Evolutionary conservation across 1,284 basidiomycete species (phyloP).

Genomic region (Kalmanozyma brasiliensis): DNA sequence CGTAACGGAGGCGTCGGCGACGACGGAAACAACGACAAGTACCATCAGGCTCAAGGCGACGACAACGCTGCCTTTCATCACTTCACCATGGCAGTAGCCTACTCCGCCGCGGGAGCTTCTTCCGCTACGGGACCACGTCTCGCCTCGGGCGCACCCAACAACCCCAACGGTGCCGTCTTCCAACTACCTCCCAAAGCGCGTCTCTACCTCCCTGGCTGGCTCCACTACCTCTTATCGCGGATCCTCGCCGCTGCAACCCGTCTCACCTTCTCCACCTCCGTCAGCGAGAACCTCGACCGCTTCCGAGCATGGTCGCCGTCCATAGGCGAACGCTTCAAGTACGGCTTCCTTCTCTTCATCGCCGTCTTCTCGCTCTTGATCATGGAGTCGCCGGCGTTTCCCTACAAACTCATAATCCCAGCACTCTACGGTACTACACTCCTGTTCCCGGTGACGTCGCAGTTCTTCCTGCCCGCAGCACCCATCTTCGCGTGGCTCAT

Average conservation of each 20-base stretch:
- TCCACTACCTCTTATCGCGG: constrained; percentile 56
- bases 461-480: constrained; percentile 89
- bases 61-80: not conserved
- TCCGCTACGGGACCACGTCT: constrained; percentile 15
- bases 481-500: constrained; percentile 80
- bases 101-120: constrained; percentile 2
- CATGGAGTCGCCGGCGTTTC: constrained; percentile 78
- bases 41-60: not conserved
- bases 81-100: constrained; percentile 14
- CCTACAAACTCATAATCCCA: constrained; percentile 84
- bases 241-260: constrained; percentile 59
- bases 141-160: constrained; percentile 29
- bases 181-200: constrained; percentile 46
- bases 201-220: constrained; percentile 36
- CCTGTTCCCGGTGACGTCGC: constrained; percentile 85
- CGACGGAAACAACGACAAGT: no score
- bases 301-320: constrained; percentile 53
- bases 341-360: constrained; percentile 55
- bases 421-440: constrained; percentile 77
- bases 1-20: no score
- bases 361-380: constrained; percentile 81
- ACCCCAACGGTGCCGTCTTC: constrained; percentile 9
- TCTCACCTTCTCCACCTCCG: constrained; percentile 59
- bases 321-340: constrained; percentile 60
- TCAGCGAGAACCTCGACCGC: constrained; percentile 54